Evolutionary conservation across 2,329 filamentous ascomycete species (phyloP), one percentile per base, ranked within the genome.

Genomic region (Fusarium subtropicale): DNA sequence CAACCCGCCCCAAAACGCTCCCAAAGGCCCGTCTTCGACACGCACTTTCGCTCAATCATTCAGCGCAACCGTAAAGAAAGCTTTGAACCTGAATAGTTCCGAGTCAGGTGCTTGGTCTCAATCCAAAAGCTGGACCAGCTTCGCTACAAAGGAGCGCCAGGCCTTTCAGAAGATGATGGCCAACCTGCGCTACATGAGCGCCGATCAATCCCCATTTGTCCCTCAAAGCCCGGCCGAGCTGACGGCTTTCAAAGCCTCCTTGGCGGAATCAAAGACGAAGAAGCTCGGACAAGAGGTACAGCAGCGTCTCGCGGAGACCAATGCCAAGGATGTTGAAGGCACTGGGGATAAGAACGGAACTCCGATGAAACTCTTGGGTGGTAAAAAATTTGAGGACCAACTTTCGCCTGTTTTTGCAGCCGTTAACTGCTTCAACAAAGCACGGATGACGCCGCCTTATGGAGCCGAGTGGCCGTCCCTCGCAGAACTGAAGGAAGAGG

Each of bases 111-210:
- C 74, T 22, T 81, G 80, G 79, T 76, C 79, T 16, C 78, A 81
- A 36, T 81, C 80, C 48, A 80, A 76, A 66, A 75, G 76, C 54
- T 82, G 81, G 81, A 71, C 76, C n/a, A 81, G 79, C 64, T 61
- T 73, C 12, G 74, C 76, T 39, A 76, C 76, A 22, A 75, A 74
- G 42, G 78, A 79, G 50, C 75, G 76, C n/a, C 72, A 67, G 31
- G 72, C 64, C 7, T 82, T 79, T 57, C 71, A 77, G n/a, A 81
- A 75, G 64, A 74, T 79, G 71, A 71, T 74, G 69, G 67, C 74
- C n/a, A 79, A 79, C 45, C 61, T 82, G 51, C 75, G 73, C 22
- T 76, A 79, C 48, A 77, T 80, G 52, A 72, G 77, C n/a, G 76
- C 77, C 3, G 74, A 76, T 46, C 76, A 76, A 15, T 82, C 81